Conservation (phyloP, 768 basidiomycete genomes). For the Pleurotus platypus region DNA sequence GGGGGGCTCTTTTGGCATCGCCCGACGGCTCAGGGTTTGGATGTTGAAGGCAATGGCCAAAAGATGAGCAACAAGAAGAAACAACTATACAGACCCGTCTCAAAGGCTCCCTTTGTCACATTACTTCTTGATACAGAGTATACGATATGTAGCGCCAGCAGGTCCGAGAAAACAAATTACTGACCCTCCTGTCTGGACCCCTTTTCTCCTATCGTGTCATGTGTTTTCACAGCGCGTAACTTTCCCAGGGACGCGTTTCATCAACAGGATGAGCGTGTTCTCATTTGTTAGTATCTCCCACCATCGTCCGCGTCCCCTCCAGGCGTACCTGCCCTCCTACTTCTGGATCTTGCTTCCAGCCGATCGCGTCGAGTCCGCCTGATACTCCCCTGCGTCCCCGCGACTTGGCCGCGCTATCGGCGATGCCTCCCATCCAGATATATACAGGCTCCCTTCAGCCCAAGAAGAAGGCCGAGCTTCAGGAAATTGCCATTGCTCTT, state of each 20-base stretch:
- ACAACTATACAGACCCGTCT: too few relatives aligned
- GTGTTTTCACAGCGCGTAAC: neutral
- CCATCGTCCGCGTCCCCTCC: slow-evolving; percentile 14
- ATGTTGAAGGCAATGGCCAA: too few relatives aligned
- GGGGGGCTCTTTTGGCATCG: too few relatives aligned
- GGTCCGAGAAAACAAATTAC: too few relatives aligned
- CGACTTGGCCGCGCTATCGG: slow-evolving; percentile 4
- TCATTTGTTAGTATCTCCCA: slow-evolving; percentile 23
- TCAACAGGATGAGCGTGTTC: neutral
- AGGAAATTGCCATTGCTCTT: slow-evolving; percentile 55
- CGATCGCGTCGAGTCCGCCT: neutral
- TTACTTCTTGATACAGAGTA: too few relatives aligned
- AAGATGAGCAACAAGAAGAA: too few relatives aligned
- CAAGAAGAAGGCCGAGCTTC: slow-evolving; percentile 72
- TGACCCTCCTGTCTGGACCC: too few relatives aligned
- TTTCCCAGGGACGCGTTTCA: slow-evolving; percentile 5
- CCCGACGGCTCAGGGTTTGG: too few relatives aligned
- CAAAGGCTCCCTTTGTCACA: too few relatives aligned
- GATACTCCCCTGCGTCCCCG: slow-evolving; percentile 39
- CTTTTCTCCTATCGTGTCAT: too few relatives aligned
- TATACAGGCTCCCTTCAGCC: slow-evolving; percentile 47
- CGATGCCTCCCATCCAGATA: neutral
- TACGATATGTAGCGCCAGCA: too few relatives aligned
- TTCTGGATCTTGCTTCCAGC: neutral
- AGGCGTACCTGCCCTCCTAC: neutral